phyloP scores from a whole-genome alignment of 768 basidiomycete genomes.

The Sarcodon aspratus region DNA sequence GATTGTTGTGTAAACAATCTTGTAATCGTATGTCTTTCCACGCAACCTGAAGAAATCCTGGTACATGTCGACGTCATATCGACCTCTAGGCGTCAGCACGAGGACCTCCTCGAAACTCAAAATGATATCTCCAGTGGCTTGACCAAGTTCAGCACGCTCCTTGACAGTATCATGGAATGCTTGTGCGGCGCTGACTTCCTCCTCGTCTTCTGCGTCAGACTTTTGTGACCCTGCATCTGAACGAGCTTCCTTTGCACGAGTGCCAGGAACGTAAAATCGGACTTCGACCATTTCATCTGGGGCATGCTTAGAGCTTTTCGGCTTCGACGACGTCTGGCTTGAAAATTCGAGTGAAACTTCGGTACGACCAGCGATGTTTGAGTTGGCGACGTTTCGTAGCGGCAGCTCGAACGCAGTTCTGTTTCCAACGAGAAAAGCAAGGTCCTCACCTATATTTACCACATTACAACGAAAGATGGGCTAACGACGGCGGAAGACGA shows the following conservation, averaged over 20 bases:
- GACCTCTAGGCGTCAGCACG: conserved; percentile 90
- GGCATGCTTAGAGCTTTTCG: conserved; percentile 27
- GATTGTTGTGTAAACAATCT: conserved; percentile 84
- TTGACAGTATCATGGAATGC: conserved; percentile 95
- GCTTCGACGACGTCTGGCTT: conserved; percentile 32
- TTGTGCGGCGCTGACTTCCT: conserved; percentile 86
- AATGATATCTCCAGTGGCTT: conserved; percentile 84
- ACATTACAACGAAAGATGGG: not conserved
- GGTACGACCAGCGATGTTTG: conserved; percentile 93
- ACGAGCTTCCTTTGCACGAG: conserved; percentile 39
- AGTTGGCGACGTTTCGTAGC: conserved; percentile 79
- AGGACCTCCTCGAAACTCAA: conserved; percentile 93
- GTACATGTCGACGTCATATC: conserved; percentile 98
- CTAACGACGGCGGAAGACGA: not conserved
- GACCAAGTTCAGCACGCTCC: conserved; percentile 91
- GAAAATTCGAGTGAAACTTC: conserved; percentile 97
- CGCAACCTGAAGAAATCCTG: conserved; percentile 85
- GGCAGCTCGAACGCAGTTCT: conserved; percentile 88
- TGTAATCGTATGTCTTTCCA: conserved; percentile 99
- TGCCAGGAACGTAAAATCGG: conserved; percentile 90
- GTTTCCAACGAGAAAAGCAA: conserved; percentile 84
- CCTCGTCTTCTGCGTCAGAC: conserved; percentile 61
- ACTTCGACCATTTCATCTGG: conserved; percentile 92
- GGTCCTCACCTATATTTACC: conserved; percentile 58
- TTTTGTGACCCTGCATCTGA: conserved; percentile 70